A percentile compares a stretch with the other conserved stretches of the same genome.
Evolutionary conservation across 306 rosid genomes (phyloP).

Genomic region (Quillaja saponaria): DNA sequence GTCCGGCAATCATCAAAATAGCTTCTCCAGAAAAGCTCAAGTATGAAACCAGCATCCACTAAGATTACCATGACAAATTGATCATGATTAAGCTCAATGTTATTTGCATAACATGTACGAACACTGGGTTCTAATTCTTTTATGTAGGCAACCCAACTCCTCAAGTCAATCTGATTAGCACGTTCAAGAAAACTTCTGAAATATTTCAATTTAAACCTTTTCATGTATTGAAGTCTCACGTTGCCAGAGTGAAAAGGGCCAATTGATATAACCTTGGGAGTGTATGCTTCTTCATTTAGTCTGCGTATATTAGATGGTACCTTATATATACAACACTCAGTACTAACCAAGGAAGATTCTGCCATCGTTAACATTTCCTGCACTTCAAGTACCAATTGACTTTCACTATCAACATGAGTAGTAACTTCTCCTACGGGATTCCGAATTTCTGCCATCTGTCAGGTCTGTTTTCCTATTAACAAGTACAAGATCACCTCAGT

Average conservation of each 20-base stretch:
- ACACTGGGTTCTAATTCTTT: background rate
- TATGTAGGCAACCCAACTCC: background rate
- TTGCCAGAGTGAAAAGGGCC: too few species aligned
- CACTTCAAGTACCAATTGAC: background rate
- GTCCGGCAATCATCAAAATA: accelerated
- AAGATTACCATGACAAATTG: background rate
- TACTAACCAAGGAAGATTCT: background rate
- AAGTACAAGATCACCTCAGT: too few species aligned
- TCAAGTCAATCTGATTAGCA: background rate
- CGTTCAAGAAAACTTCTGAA: background rate
- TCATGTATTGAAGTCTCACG: too few species aligned
- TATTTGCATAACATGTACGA: background rate
- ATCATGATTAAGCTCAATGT: background rate
- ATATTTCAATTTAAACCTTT: too few species aligned
- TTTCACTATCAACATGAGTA: too few species aligned
- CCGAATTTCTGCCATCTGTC: too few species aligned
- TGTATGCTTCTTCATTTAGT: background rate
- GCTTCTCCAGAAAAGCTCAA: background rate
- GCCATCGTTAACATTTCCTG: background rate
- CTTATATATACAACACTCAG: conserved; percentile 9
- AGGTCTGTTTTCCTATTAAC: too few species aligned
- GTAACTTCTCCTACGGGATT: too few species aligned
- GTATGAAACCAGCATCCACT: conserved; percentile 9
- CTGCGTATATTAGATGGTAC: background rate
- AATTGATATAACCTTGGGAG: background rate